Evolutionary conservation across 2,329 filamentous ascomycete species (phyloP), one percentile per base, ranked within the genome.

Genomic region (Talaromyces sp.): DNA sequence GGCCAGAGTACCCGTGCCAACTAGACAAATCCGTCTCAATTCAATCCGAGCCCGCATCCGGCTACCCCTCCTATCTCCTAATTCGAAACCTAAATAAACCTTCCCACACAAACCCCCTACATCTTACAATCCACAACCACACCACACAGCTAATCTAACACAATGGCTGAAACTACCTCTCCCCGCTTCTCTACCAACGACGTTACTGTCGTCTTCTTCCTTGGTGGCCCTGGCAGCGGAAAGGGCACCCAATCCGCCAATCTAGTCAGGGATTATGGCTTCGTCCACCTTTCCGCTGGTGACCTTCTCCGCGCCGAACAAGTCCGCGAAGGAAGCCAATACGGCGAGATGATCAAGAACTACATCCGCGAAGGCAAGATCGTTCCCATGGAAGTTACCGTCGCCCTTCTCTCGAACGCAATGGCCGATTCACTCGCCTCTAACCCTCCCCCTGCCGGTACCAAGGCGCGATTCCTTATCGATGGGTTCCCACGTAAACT

Each of bases 351-450:
- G 77, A 99, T 99, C 82, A 88, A 88, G 72, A 83, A 88, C 64
- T 92, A 94, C 79, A 99, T 99, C 81, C 90, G 88, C 70, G 88
- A 99, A 71, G 94, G 94, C 54, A 86, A 86, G 65, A 99, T 99
- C 73, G 94, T 99, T 59, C 94, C 94, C n/a, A 96, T 96, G 90
- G 93, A 97, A 75, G 91, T 97, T 46, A 99, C 94, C 4, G 88
- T 99, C 54, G 88, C 92, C 66, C 78, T 99, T 32, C 83, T 99
- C 39, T 92, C 97, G 77, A 96, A 96, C 74, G 91, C 92, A 53
- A 97, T 99, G 90, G 82, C 81, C 51, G 85, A 82, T 8, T 81
- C 83, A 11, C 84, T 96, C 47, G 69, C 80, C 51, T 75, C 80
- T 51, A 65, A 69, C 47, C 58, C 61, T n/a, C 57, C 64, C 59